Base-by-base conservation (phyloP, 257 asterid species). In the Solanum sitiens region DNA sequence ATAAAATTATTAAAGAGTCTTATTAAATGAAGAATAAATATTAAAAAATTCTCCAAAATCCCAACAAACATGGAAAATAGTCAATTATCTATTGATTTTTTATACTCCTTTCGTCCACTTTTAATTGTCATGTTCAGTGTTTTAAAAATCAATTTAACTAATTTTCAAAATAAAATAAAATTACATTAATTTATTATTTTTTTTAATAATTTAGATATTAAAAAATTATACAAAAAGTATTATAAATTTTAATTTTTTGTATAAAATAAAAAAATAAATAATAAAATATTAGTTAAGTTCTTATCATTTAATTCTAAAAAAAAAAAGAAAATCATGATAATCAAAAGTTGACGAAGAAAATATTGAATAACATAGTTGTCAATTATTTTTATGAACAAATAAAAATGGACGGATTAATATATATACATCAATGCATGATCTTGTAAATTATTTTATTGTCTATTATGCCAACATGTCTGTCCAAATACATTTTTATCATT, bases 401-500 rank as follows among this genome's bases (percentile, higher is more conserved):
- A 56, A 56, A n/a, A 56, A 56, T 0, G n/a, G 25, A 18, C 4
- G 2, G 65, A 56, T 56, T 56, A 50, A 53, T 53, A 3, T 18
- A 53, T 53, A 3, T 53, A 16, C 63, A 53, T 53, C 10, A 53
- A 16, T 2, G 16, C 23, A 18, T 61, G 6, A 35, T 74, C 10
- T 45, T 74, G 53, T 37, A 74, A 74, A 10, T 0, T 16, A 6
- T 67, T 67, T 0, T 15, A 11, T 74, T 27, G 25, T 73, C 21
- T 39, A 75, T 39, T 11, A 39, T 21, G 18, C 18, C 53, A 39
- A 39, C 0, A 39, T 23, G 20, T 75, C 21, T 2, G 84, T 77
- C 84, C 84, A 77, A 42, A 77, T 42, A 77, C 84, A 77, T 77
- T 70, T 42, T 39, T 20, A 76, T 39, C 40, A 39, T 73, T 18